phyloP scores from a whole-genome alignment of 129 eudicot genomes.

The Logfia minima region DNA sequence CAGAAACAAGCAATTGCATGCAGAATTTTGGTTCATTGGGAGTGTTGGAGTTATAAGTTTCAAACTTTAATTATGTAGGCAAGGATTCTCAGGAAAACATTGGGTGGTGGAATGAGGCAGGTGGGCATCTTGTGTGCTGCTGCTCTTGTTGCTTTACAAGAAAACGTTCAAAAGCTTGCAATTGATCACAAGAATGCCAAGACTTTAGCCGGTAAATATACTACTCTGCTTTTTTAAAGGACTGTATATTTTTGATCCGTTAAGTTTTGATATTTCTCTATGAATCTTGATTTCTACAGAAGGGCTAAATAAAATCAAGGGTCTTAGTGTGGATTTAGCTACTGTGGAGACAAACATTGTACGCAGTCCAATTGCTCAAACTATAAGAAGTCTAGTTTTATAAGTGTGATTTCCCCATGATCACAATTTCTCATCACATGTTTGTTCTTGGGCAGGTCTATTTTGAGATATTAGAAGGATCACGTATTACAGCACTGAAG shows the following conservation, averaged over 20 bases:
- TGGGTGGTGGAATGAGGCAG: constrained; percentile 99
- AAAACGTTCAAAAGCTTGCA: constrained; percentile 71
- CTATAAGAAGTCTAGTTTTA: background rate
- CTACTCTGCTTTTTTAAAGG: background rate
- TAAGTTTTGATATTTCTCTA: background rate
- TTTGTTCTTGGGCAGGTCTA: constrained; percentile 52
- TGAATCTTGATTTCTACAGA: constrained; percentile 39
- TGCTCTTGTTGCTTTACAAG: constrained; percentile 81
- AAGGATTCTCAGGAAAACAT: constrained; percentile 77
- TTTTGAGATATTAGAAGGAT: constrained; percentile 54
- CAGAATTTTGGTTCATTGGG: background rate
- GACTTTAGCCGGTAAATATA: constrained; percentile 65
- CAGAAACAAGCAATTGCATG: background rate
- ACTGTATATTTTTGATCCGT: background rate
- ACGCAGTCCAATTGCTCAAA: constrained; percentile 30
- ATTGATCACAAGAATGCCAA: constrained; percentile 88
- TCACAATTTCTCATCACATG: background rate
- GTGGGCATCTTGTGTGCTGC: constrained; percentile 94
- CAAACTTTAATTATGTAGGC: constrained; percentile 48
- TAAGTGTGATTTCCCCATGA: background rate
- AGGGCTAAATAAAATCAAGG: constrained; percentile 70
- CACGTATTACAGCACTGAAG: constrained; percentile 51
- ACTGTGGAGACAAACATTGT: constrained; percentile 93
- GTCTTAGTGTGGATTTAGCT: constrained; percentile 60
- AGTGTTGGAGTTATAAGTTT: background rate